Evolutionary conservation across 805 yeast species (phyloP).

Genomic region (Trichomonascus vanleenenianus): DNA sequence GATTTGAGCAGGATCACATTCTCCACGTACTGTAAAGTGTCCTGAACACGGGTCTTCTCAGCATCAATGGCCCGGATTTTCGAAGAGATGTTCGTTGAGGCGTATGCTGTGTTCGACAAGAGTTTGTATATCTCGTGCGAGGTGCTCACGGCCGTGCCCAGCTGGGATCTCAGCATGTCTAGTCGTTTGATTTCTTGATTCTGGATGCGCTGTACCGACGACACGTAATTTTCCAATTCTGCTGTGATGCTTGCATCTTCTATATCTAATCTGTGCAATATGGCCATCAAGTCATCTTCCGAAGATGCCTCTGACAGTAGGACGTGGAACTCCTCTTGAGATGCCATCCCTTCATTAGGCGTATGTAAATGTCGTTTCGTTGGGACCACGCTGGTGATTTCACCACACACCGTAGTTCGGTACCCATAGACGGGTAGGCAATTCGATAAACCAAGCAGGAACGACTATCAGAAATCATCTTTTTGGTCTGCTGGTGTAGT

Average conservation of each 20-base stretch:
- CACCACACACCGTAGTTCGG: too few species aligned
- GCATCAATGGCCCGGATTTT: slow-evolving; percentile 62
- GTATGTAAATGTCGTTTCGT: too few species aligned
- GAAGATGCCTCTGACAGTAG: neutral
- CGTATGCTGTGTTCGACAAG: slow-evolving; percentile 51
- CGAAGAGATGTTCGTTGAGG: slow-evolving; percentile 60
- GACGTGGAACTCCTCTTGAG: neutral
- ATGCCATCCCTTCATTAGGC: too few species aligned
- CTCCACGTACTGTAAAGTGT: slow-evolving; percentile 56
- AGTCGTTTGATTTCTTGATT: slow-evolving; percentile 20
- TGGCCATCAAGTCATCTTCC: neutral
- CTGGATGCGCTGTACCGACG: slow-evolving; percentile 9
- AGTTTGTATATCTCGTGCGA: slow-evolving; percentile 50
- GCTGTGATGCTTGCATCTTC: neutral
- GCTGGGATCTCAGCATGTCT: slow-evolving; percentile 23
- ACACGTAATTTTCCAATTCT: slow-evolving; percentile 7
- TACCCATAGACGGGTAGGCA: too few species aligned
- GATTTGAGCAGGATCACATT: slow-evolving; percentile 59
- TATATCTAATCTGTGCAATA: neutral
- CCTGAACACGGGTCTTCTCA: slow-evolving; percentile 57
- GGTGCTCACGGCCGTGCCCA: slow-evolving; percentile 27
- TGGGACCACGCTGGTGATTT: too few species aligned
- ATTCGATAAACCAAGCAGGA: too few species aligned
- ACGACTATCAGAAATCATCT: too few species aligned
- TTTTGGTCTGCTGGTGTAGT: too few species aligned